Base-by-base conservation (phyloP, 495 filamentous ascomycete species). In the Penicillium salamii region DNA sequence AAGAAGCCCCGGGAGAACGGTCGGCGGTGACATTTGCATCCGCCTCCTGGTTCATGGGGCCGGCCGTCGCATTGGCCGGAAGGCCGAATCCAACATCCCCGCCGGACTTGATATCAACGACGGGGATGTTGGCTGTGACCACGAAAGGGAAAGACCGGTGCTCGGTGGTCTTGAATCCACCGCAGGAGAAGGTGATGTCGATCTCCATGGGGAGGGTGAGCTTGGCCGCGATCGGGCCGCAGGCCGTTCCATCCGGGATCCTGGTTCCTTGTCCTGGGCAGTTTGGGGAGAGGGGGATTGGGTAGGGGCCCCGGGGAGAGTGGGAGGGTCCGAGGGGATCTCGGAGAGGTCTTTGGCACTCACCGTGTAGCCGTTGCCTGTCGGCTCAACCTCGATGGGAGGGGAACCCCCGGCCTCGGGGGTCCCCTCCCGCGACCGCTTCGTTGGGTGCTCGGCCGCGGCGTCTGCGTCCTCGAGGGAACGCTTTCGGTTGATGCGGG, bases 341-440 rank as follows among this genome's bases (percentile, higher is more conserved):
- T n/a, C n/a, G n/a, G n/a, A n/a, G 13, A 15, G 19, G 26, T 43
- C 20, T 42, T 44, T n/a, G 35, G 39, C 36, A 62, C 59, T 62
- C 61, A 61, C 45, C 42, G 43, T n/a, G n/a, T 15, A 36, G 32
- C n/a, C n/a, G 21, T 46, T 19, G 8, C 8, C 28, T 12, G 26
- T 32, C 12, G 7, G 7, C 12, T 32, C 45, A 18, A 8, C 45
- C 20, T 5, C 31, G 20, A 42, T 21, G 34, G 20, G 29, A 31
- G 42, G 24, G 14, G 26, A 35, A 45, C 46, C n/a, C n/a, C n/a
- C n/a, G 14, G 17, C 13, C 8, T 57, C 42, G 19, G 60, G 57
- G 17, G 58, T 68, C 34, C 32, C 66, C 43, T 78, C 75, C 40
- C 75, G 71, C 35, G 77, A 79, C 54, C 76, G 66, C 54, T 78